Evolutionary conservation across 192 early-diverging fungal genomes (phyloP).

Genomic region (Coemansia sp.): DNA sequence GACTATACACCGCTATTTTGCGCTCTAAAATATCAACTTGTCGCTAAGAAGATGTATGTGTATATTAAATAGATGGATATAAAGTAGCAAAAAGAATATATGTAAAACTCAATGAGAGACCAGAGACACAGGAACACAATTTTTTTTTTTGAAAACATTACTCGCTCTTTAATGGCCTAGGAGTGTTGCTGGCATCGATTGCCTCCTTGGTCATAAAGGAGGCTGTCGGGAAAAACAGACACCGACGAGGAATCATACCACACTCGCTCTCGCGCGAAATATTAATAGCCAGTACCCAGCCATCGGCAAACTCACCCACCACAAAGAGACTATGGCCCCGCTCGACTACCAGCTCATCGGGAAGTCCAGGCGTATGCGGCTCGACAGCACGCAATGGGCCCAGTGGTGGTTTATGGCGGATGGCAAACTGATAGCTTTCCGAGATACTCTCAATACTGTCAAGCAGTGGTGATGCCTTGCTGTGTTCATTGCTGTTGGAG

Average conservation of each 20-base stretch:
- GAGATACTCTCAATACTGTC: slow-evolving; percentile 43
- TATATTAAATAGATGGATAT: too few species aligned
- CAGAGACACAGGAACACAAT: too few species aligned
- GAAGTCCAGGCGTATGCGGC: slow-evolving; percentile 20
- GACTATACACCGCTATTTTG: too few species aligned
- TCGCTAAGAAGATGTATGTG: too few species aligned
- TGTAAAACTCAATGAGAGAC: too few species aligned
- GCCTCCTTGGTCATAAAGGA: slow-evolving; percentile 33
- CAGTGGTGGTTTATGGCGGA: slow-evolving; percentile 41
- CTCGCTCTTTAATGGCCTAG: neutral
- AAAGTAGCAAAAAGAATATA: too few species aligned
- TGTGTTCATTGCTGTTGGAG: neutral
- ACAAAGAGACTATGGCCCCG: slow-evolving; percentile 27
- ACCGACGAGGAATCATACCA: slow-evolving; percentile 47
- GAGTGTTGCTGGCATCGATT: neutral
- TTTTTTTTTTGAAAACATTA: neutral
- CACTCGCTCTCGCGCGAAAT: slow-evolving; percentile 24
- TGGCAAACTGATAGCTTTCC: slow-evolving; percentile 43
- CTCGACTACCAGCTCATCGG: slow-evolving; percentile 32
- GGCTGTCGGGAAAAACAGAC: slow-evolving; percentile 38
- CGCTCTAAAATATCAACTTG: too few species aligned
- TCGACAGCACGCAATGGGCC: slow-evolving; percentile 33
- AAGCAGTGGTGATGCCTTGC: slow-evolving; percentile 10
- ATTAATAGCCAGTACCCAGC: slow-evolving; percentile 43
- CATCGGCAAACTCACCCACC: slow-evolving; percentile 47